Conservation (phyloP, 345 rosid species). For the Litchi chinensis region DNA sequence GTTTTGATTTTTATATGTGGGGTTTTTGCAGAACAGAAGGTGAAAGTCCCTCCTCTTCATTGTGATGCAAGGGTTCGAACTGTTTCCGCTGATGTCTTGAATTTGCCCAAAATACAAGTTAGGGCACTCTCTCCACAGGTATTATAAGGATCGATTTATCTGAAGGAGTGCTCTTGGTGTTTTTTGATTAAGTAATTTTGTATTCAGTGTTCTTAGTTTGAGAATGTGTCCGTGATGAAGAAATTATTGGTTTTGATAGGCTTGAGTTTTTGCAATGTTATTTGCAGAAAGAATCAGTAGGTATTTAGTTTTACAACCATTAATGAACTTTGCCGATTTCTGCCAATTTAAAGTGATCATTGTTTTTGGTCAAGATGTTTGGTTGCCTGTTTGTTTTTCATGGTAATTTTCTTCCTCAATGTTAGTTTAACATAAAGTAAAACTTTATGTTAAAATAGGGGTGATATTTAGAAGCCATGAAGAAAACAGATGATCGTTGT, state of each 20-base stretch:
- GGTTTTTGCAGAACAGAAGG: constrained; percentile 80
- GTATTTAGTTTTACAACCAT: neutral
- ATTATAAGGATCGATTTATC: neutral
- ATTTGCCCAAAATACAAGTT: constrained; percentile 55
- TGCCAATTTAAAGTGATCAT: neutral
- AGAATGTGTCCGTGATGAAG: too few relatives aligned
- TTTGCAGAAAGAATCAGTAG: neutral
- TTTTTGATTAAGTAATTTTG: neutral
- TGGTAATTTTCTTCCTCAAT: too few relatives aligned
- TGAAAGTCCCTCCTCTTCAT: constrained; percentile 78
- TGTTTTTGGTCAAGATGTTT: neutral
- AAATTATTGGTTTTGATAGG: neutral
- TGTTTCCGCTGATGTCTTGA: constrained; percentile 75
- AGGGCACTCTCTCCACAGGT: constrained; percentile 82
- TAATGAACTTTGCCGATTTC: neutral
- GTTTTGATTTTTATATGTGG: constrained; percentile 5
- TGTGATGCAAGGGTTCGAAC: constrained; percentile 89
- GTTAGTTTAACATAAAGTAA: too few relatives aligned
- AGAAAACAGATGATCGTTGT: neutral
- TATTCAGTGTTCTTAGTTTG: neutral
- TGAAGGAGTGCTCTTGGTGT: neutral
- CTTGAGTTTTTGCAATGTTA: neutral
- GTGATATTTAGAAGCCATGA: too few relatives aligned
- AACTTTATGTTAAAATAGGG: too few relatives aligned
- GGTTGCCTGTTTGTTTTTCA: neutral